Conservation (phyloP, 1,284 basidiomycete genomes). For the Ceratobasidium sp. region DNA sequence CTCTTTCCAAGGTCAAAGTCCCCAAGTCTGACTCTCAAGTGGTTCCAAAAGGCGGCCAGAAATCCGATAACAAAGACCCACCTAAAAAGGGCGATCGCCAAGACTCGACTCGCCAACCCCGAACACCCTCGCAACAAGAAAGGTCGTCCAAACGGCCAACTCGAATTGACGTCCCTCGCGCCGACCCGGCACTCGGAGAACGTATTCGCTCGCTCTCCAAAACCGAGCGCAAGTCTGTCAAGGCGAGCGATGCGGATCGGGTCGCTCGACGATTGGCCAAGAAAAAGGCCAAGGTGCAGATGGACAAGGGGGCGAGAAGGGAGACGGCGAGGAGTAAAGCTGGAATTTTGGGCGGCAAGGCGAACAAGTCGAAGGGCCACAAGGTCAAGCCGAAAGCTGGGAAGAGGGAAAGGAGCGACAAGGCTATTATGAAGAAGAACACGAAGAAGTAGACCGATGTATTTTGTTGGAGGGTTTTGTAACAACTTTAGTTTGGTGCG, state of each 20-base stretch:
- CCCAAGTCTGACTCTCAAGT: conserved; percentile 18
- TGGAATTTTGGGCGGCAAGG: conserved; percentile 59
- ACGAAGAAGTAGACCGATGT: conserved; percentile 57
- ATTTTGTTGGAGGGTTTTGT: not conserved
- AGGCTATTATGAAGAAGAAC: conserved; percentile 62
- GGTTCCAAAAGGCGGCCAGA: conserved; percentile 44
- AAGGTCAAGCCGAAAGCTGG: conserved; percentile 45
- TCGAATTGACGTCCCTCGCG: conserved; percentile 60
- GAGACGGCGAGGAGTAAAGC: conserved; percentile 45
- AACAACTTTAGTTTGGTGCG: no score
- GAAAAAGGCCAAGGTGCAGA: conserved; percentile 71
- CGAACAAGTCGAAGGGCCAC: conserved; percentile 47
- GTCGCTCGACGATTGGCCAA: conserved; percentile 84
- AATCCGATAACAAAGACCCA: conserved; percentile 44
- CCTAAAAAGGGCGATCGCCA: conserved; percentile 31
- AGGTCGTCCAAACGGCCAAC: conserved; percentile 4
- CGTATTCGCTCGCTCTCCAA: conserved; percentile 79
- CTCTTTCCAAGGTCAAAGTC: conserved; percentile 34
- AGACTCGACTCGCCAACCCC: not conserved
- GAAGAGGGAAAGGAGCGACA: conserved; percentile 62
- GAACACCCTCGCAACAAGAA: not conserved
- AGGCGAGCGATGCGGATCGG: conserved; percentile 77
- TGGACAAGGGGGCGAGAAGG: conserved; percentile 52
- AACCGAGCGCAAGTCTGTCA: conserved; percentile 82
- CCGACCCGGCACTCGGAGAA: conserved; percentile 79